Conservation (phyloP, 257 asterid species). For the Haberlea rhodopensis region DNA sequence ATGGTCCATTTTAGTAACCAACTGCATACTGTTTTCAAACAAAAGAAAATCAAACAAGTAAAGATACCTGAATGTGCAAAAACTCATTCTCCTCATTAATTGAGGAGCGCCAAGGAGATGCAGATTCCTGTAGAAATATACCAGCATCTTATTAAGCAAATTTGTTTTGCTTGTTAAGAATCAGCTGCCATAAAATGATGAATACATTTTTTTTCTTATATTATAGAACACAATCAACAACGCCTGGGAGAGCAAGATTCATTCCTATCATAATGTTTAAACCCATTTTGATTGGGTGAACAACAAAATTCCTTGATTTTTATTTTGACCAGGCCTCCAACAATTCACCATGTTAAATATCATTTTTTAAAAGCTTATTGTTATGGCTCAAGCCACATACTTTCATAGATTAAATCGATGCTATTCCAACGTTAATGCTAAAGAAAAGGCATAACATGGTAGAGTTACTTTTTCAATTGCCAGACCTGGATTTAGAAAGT, state of each 20-base stretch:
- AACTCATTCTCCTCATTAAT: constrained; percentile 90
- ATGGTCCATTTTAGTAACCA: constrained; percentile 10
- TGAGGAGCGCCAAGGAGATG: constrained; percentile 77
- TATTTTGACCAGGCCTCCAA: background rate
- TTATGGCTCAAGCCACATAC: background rate
- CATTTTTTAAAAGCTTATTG: background rate
- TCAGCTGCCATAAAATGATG: background rate
- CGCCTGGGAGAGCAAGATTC: background rate
- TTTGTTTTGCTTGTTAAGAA: constrained; percentile 1
- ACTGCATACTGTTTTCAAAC: constrained; percentile 2
- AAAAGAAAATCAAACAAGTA: background rate
- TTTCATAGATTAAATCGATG: background rate
- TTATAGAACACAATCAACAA: background rate
- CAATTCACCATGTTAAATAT: background rate
- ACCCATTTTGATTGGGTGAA: background rate
- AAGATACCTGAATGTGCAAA: constrained; percentile 80
- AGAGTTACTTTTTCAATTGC: constrained; percentile 30
- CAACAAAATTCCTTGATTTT: background rate
- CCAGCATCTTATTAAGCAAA: constrained; percentile 17
- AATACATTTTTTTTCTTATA: constrained; percentile 4
- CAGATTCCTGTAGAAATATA: constrained; percentile 42
- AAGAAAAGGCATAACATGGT: background rate
- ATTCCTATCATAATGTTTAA: background rate
- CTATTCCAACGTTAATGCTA: background rate
- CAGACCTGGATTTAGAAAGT: constrained; percentile 58